Conservation (phyloP, 1,284 basidiomycete genomes). For the Tylopilus orsonianus region DNA sequence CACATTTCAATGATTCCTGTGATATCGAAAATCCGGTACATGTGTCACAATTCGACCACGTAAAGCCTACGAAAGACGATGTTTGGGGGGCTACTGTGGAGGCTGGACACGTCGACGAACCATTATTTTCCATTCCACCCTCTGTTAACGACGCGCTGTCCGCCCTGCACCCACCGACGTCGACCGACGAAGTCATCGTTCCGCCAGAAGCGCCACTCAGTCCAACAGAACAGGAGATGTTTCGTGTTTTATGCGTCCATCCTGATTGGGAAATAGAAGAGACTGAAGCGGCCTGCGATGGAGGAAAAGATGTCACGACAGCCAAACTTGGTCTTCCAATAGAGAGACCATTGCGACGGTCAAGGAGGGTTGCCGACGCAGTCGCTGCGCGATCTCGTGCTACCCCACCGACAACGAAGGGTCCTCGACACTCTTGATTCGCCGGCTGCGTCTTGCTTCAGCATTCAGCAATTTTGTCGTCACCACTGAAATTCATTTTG, state of each 20-base stretch:
- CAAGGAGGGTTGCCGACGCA: conserved; percentile 64
- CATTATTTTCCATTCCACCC: conserved; percentile 28
- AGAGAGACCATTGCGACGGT: conserved; percentile 49
- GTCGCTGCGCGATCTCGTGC: conserved; percentile 47
- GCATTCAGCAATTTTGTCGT: neutral
- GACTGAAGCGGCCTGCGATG: conserved; percentile 4
- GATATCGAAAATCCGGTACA: conserved; percentile 15
- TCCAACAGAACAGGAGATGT: conserved; percentile 69
- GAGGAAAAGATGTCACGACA: conserved; percentile 3
- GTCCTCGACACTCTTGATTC: conserved; percentile 30
- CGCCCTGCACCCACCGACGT: conserved; percentile 23
- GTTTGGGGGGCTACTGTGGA: conserved; percentile 26
- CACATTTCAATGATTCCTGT: conserved; percentile 28
- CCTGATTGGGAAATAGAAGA: conserved; percentile 55
- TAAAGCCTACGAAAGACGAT: conserved; percentile 10
- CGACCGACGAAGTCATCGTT: conserved; percentile 10
- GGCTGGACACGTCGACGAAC: conserved; percentile 26
- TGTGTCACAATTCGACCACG: conserved; percentile 5
- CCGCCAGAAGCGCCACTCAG: conserved; percentile 51
- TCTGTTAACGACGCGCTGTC: conserved; percentile 33
- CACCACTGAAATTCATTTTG: conserved; percentile 14
- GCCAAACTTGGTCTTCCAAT: neutral
- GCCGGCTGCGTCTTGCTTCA: neutral
- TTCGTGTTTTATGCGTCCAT: conserved; percentile 57
- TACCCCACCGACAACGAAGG: conserved; percentile 28